Evolutionary conservation across 108 stramenopile genomes (phyloP), one percentile per base, ranked within the genome.

Genomic region (Craspedostauros australis): DNA sequence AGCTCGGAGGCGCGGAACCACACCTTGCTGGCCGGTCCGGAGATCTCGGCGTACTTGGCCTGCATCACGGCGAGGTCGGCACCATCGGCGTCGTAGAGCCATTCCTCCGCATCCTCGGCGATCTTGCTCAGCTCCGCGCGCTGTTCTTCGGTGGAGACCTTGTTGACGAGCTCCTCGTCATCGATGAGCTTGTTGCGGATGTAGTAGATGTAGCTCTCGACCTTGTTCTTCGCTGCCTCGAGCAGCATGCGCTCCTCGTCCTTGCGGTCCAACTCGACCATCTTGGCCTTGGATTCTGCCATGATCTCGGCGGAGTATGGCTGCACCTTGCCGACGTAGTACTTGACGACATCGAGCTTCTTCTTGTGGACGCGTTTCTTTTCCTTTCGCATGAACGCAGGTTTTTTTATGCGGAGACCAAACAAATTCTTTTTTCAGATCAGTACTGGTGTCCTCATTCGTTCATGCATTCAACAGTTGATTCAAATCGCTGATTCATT

Each of bases 51-150:
- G 44, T 75, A 83, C 74, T 93, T 96, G 19, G 50, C 74, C 24
- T 80, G 46, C 71, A 90, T 95, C 6, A 88, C 88, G 1, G 57
- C 55, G 37, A 95, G 66, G 54, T 91, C 93, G 44, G 93, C 93
- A 56, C 64, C 73, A 31, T 94, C 97, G 18, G 96, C 96, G 46
- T 95, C 96, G 50, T 96, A 92, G 59, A 99, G 75, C 99, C 99
- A 99, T 5, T 97, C 96, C 66, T 95, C 94, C 8, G 84, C 80
- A 39, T 76, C 88, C 24, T 79, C 62, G 15, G 88, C 78, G 37
- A 78, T 45, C 31, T 85, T 72, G 15, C 59, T 50, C 43, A 95
- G 59, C 29, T 86, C 87, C 50, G 88, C 89, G 20, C 95, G 82
- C 61, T 98, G 96, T 50, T 95, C 95, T 29, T 96, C 94, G 7